Conservation (phyloP, 306 rosid species). For the Styphnolobium japonicum region DNA sequence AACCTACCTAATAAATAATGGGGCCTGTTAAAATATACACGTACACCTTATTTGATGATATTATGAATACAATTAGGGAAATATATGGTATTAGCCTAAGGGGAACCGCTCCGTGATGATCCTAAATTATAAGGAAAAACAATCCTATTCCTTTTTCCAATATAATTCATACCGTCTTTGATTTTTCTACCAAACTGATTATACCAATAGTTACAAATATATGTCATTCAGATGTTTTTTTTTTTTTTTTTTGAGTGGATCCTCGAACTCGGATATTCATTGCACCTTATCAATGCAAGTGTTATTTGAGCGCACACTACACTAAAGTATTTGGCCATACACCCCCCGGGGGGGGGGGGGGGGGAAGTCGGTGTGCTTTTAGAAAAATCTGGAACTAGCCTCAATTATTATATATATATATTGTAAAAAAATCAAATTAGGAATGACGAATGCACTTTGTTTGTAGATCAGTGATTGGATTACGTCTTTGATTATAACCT, state of each 20-base stretch:
- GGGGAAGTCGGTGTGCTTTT: not conserved
- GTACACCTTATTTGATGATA: too few species aligned
- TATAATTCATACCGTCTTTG: too few species aligned
- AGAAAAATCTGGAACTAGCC: conserved; percentile 4
- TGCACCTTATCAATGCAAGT: not conserved
- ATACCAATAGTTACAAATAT: too few species aligned
- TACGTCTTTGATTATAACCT: conserved; percentile 45
- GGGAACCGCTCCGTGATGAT: not conserved
- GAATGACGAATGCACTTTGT: conserved; percentile 37
- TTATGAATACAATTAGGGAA: too few species aligned
- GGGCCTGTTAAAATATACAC: too few species aligned
- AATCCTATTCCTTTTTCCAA: not conserved
- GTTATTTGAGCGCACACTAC: conserved; percentile 24
- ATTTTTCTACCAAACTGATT: not conserved
- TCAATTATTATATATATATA: not conserved
- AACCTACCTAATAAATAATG: too few species aligned
- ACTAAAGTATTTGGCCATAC: not conserved
- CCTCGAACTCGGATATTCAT: conserved; percentile 35
- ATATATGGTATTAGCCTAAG: too few species aligned
- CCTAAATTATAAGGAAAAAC: not conserved
- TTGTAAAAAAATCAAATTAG: conserved; percentile 19
- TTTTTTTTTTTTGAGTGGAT: too few species aligned
- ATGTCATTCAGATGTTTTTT: too few species aligned
- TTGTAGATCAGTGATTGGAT: conserved; percentile 44
- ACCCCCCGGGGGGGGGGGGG: not conserved